phyloP scores from a whole-genome alignment of 1,284 basidiomycete species.

The Rhizoctonia solani region DNA sequence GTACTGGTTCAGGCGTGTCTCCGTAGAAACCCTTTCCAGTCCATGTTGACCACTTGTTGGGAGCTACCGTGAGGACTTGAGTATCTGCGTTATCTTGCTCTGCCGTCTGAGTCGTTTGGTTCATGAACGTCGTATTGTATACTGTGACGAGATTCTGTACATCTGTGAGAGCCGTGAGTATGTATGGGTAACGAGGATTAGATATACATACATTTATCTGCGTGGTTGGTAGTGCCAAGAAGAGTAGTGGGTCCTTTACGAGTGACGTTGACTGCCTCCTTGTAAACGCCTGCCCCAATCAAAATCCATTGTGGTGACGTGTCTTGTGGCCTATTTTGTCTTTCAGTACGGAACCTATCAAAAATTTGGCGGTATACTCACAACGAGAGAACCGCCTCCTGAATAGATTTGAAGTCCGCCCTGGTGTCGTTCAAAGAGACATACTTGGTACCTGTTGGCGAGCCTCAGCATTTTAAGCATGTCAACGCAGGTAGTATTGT shows the following conservation, averaged over 20 bases:
- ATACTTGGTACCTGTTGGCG: constrained; percentile 54
- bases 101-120: constrained; percentile 40
- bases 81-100: constrained; percentile 42
- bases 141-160: constrained; percentile 39
- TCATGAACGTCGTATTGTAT: constrained; percentile 41
- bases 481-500: neutral
- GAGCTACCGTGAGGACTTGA: constrained; percentile 40
- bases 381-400: constrained; percentile 60
- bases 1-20: constrained; percentile 28
- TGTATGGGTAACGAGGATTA: neutral
- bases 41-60: constrained; percentile 36
- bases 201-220: neutral
- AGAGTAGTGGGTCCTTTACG: constrained; percentile 59
- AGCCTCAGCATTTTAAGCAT: no score
- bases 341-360: neutral
- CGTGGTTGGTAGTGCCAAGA: constrained; percentile 45
- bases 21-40: constrained; percentile 34
- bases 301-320: constrained; percentile 52
- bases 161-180: neutral
- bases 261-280: constrained; percentile 62
- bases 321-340: constrained; percentile 49
- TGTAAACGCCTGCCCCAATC: constrained; percentile 64
- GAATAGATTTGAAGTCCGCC: constrained; percentile 56
- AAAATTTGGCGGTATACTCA: constrained; percentile 43
- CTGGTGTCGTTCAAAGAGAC: constrained; percentile 55